Conservation (phyloP, 164 flowering plant genomes). For the Liquidambar formosana region DNA sequence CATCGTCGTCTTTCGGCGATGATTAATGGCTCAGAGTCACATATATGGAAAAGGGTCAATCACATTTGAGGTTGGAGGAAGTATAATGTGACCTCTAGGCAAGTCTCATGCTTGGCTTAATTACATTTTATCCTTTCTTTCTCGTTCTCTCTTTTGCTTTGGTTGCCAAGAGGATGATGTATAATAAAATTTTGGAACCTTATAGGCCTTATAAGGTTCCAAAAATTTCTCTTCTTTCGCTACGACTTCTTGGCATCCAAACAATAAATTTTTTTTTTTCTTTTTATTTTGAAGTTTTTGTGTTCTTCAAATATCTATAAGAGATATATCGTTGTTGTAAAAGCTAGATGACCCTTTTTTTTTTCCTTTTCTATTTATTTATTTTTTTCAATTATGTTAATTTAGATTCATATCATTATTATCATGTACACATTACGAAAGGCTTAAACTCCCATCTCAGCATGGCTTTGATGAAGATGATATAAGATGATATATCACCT, state of each 20-base stretch:
- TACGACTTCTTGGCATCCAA: background rate
- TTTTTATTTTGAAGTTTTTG: background rate
- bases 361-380: background rate
- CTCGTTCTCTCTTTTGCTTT: background rate
- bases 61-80: background rate
- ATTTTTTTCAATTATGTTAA: no score
- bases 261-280: background rate
- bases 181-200: background rate
- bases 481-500: no score
- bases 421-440: no score
- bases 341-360: no score
- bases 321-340: background rate
- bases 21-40: no score
- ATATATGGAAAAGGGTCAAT: no score
- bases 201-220: background rate
- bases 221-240: background rate
- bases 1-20: no score
- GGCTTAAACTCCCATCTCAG: background rate
- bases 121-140: background rate
- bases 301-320: background rate
- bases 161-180: slow-evolving; percentile 9
- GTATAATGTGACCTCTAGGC: slow-evolving; percentile 30
- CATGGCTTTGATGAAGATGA: no score
- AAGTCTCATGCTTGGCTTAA: slow-evolving; percentile 37
- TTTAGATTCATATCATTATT: background rate